phyloP scores from a whole-genome alignment of 306 rosid species.

The Glycine soja region DNA sequence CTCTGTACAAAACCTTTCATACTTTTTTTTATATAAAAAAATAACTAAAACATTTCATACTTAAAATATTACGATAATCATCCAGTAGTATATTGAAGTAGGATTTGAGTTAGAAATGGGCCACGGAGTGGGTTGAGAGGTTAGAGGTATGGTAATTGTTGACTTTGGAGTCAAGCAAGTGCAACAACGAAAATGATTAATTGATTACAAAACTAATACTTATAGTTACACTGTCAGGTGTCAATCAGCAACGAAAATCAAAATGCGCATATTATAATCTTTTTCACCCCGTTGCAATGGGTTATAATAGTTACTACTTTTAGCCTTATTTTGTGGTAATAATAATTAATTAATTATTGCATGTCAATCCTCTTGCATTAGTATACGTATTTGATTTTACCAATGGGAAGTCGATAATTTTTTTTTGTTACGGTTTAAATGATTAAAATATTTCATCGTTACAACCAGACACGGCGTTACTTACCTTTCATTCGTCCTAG shows the following conservation, averaged over 20 bases:
- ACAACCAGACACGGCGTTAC: neutral
- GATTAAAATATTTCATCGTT: neutral
- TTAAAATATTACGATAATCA: neutral
- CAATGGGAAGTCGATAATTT: neutral
- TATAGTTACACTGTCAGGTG: slow-evolving; percentile 14
- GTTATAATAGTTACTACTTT: neutral
- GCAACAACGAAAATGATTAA: slow-evolving; percentile 38
- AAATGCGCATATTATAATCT: neutral
- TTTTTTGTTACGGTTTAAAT: neutral
- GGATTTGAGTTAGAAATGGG: neutral
- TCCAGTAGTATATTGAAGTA: neutral
- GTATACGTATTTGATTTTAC: slow-evolving; percentile 16
- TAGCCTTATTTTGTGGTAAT: neutral
- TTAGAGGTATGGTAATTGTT: slow-evolving; percentile 20
- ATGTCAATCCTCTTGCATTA: neutral
- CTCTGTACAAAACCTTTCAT: neutral
- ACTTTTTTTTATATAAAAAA: neutral
- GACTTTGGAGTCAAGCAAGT: slow-evolving; percentile 56
- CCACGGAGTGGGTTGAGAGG: slow-evolving; percentile 22
- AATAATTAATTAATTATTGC: slow-evolving; percentile 17
- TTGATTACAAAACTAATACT: slow-evolving; percentile 39
- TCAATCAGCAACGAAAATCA: neutral
- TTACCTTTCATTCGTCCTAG: neutral
- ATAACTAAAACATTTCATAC: too few relatives aligned
- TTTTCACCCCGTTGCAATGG: neutral